Percentiles rank a stretch among this genome's conserved stretches.
Conservation (phyloP, 1,284 basidiomycete species). For the Cystobasidium pallidum region DNA sequence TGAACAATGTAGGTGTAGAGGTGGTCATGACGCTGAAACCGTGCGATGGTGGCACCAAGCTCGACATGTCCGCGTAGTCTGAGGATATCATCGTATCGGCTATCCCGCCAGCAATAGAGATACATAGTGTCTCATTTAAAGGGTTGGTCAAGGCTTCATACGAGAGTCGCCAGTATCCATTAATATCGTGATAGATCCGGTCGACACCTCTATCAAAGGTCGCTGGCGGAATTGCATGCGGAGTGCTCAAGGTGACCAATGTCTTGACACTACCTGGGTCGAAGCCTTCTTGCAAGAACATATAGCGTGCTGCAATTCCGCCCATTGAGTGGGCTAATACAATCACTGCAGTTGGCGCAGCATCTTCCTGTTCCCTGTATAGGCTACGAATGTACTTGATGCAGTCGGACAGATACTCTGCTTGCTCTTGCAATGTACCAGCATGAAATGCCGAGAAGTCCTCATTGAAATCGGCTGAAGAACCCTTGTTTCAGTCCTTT, state of each 20-base stretch:
- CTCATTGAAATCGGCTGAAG: constrained; percentile 86
- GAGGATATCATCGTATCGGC: constrained; percentile 91
- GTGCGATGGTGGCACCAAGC: constrained; percentile 40
- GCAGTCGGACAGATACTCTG: constrained; percentile 71
- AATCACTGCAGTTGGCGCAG: constrained; percentile 61
- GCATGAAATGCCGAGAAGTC: constrained; percentile 96
- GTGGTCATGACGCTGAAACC: constrained; percentile 81
- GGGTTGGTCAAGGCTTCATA: constrained; percentile 55
- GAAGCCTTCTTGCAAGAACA: constrained; percentile 65
- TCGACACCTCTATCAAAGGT: constrained; percentile 82
- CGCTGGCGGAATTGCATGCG: constrained; percentile 84
- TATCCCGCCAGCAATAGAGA: constrained; percentile 89
- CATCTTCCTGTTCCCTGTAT: constrained; percentile 62
- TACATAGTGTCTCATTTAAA: constrained; percentile 61
- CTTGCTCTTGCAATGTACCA: constrained; percentile 81
- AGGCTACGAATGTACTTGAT: constrained; percentile 75
- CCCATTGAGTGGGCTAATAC: constrained; percentile 98
- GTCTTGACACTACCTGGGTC: constrained; percentile 63
- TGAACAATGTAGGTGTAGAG: constrained; percentile 86
- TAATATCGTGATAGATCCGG: constrained; percentile 65
- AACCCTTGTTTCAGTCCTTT: background rate
- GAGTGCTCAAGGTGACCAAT: constrained; percentile 92
- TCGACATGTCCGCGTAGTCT: constrained; percentile 62
- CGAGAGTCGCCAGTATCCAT: constrained; percentile 52
- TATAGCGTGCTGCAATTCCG: constrained; percentile 78